Conservation (phyloP, 495 filamentous ascomycete species). For the Pyrenula massariospora region DNA sequence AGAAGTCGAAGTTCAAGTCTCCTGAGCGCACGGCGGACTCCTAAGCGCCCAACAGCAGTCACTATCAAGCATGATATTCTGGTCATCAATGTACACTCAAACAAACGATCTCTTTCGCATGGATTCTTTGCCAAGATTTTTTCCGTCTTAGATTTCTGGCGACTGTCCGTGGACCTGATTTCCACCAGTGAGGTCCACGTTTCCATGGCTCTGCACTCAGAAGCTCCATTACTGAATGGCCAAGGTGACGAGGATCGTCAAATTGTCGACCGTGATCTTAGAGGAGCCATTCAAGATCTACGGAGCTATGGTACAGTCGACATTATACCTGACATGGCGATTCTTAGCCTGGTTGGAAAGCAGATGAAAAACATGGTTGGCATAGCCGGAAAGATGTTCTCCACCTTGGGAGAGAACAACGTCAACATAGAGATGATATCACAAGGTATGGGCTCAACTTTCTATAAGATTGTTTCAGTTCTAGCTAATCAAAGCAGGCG, state of each 20-base stretch:
- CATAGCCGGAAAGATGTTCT: conserved; percentile 81
- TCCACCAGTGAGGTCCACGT: conserved; percentile 92
- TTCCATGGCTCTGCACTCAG: conserved; percentile 82
- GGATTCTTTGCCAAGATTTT: conserved; percentile 91
- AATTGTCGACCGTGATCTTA: conserved; percentile 51
- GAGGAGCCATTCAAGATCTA: conserved; percentile 57
- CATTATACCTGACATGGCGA: conserved; percentile 76
- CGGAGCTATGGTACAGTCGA: conserved; percentile 72
- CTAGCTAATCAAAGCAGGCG: conserved; percentile 46
- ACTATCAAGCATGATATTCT: conserved; percentile 90
- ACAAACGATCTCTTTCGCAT: conserved; percentile 76
- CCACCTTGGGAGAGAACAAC: conserved; percentile 72
- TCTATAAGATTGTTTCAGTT: not conserved
- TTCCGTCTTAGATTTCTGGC: conserved; percentile 65
- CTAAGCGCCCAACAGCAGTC: conserved; percentile 77
- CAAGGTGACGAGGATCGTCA: conserved; percentile 50
- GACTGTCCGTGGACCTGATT: conserved; percentile 82
- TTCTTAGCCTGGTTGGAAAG: conserved; percentile 79
- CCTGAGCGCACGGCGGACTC: conserved; percentile 31
- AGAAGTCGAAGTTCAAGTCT: conserved; percentile 36
- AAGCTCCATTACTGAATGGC: conserved; percentile 36
- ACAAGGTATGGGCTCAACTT: conserved; percentile 52
- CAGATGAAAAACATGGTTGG: conserved; percentile 95
- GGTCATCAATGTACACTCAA: conserved; percentile 90
- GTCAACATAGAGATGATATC: conserved; percentile 98